Evolutionary conservation across 1,139 yeast species (phyloP), one percentile per base, ranked within the genome.

Genomic region (Blastobotrys proliferans): DNA sequence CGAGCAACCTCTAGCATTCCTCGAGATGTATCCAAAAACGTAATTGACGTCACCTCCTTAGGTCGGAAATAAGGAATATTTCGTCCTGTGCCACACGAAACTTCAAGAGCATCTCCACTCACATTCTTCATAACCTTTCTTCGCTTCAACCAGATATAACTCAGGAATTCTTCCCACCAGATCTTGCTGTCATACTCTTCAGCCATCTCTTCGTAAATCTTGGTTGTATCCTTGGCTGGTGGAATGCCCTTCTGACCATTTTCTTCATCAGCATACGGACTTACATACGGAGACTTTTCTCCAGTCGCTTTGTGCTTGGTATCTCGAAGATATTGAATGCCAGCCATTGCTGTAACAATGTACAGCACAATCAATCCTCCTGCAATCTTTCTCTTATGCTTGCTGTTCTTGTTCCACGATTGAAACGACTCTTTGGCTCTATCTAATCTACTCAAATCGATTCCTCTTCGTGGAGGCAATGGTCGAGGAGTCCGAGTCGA

Each of bases 81-180:
- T 62, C 98, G 75, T 3, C 98, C 98, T 0, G 98, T 92, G 44
- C 98, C 98, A 60, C 95, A 86, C 0, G 97, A 83, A 14, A 90
- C 92, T 64, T 94, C 98, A 47, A 92, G 68, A 1, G 88, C 97
- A 60, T 88, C 96, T 22, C 97, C 97, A 47, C 70, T 66, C 40
- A 84, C 75, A 49, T 86, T 83, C 38, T 73, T 75, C 87, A 85
- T 83, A 38, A 87, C 67, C 85, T 94, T 83, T 54, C 79, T 79
- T 56, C 99, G 76, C 66, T 88, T 79, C 52, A 76, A 73, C 34
- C 95, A 94, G 76, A 92, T 78, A 38, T 85, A 74, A 49, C 94
- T 79, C 41, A 86, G 76, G 43, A 81, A 67, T 60, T 92, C 98
- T 69, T 92, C 98, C 73, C 86, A 77, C 56, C 83, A 79, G 50